phyloP scores from a whole-genome alignment of 352 stramenopile genomes.

The Pythium vanterpoolii region DNA sequence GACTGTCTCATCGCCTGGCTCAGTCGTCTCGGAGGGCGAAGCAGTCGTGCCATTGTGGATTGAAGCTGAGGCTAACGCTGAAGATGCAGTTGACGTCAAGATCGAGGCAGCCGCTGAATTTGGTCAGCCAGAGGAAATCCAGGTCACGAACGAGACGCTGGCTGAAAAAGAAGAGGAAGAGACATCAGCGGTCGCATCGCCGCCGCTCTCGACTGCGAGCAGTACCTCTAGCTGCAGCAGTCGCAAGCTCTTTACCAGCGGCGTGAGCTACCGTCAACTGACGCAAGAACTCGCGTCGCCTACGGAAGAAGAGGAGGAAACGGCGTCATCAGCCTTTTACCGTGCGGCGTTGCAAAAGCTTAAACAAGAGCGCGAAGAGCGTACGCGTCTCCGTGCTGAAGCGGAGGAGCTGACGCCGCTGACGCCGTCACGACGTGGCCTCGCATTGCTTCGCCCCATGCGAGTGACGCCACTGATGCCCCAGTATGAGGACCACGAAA shows the following conservation, averaged over 20 bases:
- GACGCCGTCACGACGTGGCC: neutral
- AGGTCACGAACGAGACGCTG: neutral
- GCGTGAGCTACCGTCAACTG: slow-evolving; percentile 37
- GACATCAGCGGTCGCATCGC: neutral
- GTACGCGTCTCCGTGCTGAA: slow-evolving; percentile 1
- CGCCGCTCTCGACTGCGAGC: neutral
- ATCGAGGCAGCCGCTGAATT: too few relatives aligned
- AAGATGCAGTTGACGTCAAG: neutral
- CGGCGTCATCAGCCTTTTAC: neutral
- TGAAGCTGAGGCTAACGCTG: too few relatives aligned
- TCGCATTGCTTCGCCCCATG: neutral
- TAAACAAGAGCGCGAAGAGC: slow-evolving; percentile 34
- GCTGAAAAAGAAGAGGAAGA: neutral
- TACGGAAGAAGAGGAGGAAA: slow-evolving; percentile 4
- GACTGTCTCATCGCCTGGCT: too few relatives aligned
- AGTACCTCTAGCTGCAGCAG: neutral
- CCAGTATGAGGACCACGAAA: slow-evolving; percentile 15
- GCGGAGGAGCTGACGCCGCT: neutral
- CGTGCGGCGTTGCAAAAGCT: slow-evolving; percentile 34
- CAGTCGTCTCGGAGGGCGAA: too few relatives aligned
- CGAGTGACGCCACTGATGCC: neutral
- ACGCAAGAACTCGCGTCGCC: slow-evolving; percentile 17
- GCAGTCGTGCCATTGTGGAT: too few relatives aligned
- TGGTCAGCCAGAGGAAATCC: neutral
- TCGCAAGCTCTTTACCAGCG: neutral